Conservation (phyloP, 2,329 filamentous ascomycete genomes). For the Xylariaceae sp. region DNA sequence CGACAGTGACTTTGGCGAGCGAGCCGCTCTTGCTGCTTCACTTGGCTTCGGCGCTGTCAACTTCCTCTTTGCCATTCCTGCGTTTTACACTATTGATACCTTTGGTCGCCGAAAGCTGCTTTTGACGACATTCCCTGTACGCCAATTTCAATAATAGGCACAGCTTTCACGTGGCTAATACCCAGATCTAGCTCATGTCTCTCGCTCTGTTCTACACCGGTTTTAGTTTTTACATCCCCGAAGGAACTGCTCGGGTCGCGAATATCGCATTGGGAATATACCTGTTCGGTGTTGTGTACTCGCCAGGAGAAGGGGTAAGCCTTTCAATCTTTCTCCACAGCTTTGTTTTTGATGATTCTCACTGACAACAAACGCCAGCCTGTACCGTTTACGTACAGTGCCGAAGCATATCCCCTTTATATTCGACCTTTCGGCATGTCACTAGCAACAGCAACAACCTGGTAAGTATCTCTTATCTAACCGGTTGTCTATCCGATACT, state of each 20-base stretch:
- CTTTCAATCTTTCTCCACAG: neutral
- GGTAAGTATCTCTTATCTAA: slow-evolving; percentile 23
- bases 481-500: no score
- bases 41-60: slow-evolving; percentile 64
- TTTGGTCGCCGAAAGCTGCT: slow-evolving; percentile 63
- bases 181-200: slow-evolving; percentile 47
- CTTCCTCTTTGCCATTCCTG: slow-evolving; percentile 60
- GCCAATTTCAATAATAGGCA: neutral
- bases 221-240: slow-evolving; percentile 44
- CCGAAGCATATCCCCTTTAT: slow-evolving; percentile 63
- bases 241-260: slow-evolving; percentile 35
- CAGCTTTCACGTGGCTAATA: neutral
- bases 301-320: slow-evolving; percentile 55
- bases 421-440: slow-evolving; percentile 61
- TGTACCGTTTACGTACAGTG: slow-evolving; percentile 64
- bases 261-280: slow-evolving; percentile 48
- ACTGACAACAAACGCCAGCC: slow-evolving; percentile 24
- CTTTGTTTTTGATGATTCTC: neutral
- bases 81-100: slow-evolving; percentile 64
- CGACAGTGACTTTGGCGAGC: slow-evolving; percentile 47
- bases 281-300: slow-evolving; percentile 48
- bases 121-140: slow-evolving; percentile 56
- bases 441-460: slow-evolving; percentile 50
- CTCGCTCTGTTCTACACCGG: slow-evolving; percentile 45
- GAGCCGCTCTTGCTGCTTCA: slow-evolving; percentile 53